Base-by-base conservation (phyloP, 352 stramenopile genomes). In the Pythium periplocum region DNA sequence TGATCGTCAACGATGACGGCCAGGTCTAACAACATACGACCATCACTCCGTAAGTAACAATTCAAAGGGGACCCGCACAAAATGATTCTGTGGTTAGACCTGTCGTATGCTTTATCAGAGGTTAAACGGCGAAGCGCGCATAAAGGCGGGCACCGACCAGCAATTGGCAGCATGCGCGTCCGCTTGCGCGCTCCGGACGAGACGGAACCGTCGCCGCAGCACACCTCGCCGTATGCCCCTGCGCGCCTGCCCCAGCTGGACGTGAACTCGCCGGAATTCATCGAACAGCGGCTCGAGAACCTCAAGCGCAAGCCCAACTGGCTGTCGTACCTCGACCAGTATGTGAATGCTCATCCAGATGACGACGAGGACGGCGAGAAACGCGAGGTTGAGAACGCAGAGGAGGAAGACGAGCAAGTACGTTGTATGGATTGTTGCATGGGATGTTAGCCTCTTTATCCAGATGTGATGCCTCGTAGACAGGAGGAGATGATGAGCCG, bases 241-340 rank as follows among this genome's bases (percentile, higher is more conserved):
- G 36, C 64, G 35, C 50, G 46, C n/a, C 57, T 75, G 37, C 75
- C 66, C 33, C 75, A 68, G n/a, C 64, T 87, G 30, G 80, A 90
- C 59, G 64, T 93, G 55, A 61, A 71, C 39, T 90, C 83, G 50
- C 79, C 83, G 49, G 83, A 93, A 48, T 86, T 86, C 64, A 93
- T 93, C 37, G 81, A 89, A 48, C 73, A 93, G 61, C 79, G 83
- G 11, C 67, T 93, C 50, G 83, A 93, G 56, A 93, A 93, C 70
- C 76, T 93, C 63, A 93, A 93, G 67, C 73, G 79, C 43, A 78
- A 73, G 39, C 77, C 69, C 6, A 75, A 69, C 31, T 90, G 75
- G 75, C 55, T 42, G 26, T 45, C 76, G 49, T 93, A 70, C 44
- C 59, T 93, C 45, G 80, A 93, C 59, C 67, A 87, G 45, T 93